A percentile compares a stretch with the other conserved stretches of the same genome.
phyloP scores from a whole-genome alignment of 2,329 filamentous ascomycete species.

The Dothistroma pini region DNA sequence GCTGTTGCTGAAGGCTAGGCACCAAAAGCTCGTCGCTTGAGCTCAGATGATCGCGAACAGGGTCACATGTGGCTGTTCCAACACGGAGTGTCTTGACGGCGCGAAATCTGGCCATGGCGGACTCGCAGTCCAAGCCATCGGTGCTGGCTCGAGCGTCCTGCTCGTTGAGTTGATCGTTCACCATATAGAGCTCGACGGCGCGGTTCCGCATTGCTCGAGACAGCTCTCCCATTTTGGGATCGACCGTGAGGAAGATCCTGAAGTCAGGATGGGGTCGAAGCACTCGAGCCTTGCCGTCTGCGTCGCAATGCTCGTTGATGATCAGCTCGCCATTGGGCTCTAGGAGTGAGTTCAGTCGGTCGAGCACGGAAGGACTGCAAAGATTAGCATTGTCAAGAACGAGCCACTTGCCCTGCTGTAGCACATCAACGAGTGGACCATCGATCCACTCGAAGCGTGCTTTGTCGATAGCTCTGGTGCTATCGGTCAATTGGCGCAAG shows the following conservation, averaged over 20 bases:
- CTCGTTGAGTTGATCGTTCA: not conserved
- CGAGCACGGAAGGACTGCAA: constrained; percentile 90
- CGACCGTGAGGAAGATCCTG: constrained; percentile 88
- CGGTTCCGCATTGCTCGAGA: constrained; percentile 96
- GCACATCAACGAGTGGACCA: constrained; percentile 81
- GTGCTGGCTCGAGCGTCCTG: not conserved
- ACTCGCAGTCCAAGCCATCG: constrained; percentile 26
- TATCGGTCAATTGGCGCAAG: constrained; percentile 11
- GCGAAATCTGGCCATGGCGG: constrained; percentile 30
- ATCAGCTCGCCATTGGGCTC: constrained; percentile 85
- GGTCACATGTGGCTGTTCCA: not conserved
- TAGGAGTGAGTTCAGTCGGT: constrained; percentile 88
- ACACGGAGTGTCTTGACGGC: constrained; percentile 7
- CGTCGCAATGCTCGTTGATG: constrained; percentile 87
- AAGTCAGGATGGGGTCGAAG: constrained; percentile 82
- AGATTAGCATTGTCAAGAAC: constrained; percentile 96
- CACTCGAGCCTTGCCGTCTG: constrained; percentile 74
- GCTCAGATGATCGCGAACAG: constrained; percentile 25
- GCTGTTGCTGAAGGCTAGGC: constrained; percentile 19
- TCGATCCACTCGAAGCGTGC: constrained; percentile 96
- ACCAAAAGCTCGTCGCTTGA: constrained; percentile 20
- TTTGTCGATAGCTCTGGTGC: constrained; percentile 53
- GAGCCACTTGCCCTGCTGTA: constrained; percentile 84
- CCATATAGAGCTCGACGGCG: constrained; percentile 80
- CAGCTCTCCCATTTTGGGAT: constrained; percentile 85